These are phyloP conservation scores for Clonostachys solani DNA, from an alignment of 2,329 filamentous ascomycete species.

Conservation along the genomic window DNA sequence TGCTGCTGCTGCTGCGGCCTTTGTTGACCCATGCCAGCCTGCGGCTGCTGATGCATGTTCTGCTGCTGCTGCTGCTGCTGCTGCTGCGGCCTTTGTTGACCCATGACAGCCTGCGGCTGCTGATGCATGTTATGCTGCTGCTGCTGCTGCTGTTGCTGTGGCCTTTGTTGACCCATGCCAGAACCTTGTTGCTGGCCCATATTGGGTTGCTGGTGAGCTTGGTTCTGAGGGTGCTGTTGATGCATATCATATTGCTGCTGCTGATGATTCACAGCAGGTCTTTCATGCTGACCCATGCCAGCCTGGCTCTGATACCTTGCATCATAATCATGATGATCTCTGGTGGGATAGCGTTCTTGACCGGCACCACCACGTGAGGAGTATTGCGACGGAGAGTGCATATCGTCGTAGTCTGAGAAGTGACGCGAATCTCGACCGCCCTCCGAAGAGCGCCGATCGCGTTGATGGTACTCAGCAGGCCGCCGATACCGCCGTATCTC, in stretches of 20 bases:
- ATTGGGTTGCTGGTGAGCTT: background rate
- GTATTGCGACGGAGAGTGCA: too few species aligned
- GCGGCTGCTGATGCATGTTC: background rate
- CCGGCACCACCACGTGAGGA: too few species aligned
- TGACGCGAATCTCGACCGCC: too few species aligned
- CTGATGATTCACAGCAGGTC: background rate
- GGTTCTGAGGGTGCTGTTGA: too few species aligned
- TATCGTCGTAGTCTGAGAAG: too few species aligned
- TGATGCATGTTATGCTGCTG: background rate
- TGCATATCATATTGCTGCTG: background rate
- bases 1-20: background rate
- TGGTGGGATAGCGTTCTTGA: too few species aligned
- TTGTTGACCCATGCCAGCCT: background rate
- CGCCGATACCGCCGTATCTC: too few species aligned
- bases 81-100: background rate
- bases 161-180: background rate
- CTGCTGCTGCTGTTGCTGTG: background rate
- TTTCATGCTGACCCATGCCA: too few species aligned
- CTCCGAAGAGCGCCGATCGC: too few species aligned
- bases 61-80: background rate
- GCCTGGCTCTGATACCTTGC: too few species aligned
- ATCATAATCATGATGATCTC: too few species aligned
- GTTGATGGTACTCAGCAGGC: too few species aligned
- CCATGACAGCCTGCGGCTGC: background rate
- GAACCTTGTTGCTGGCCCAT: slow-evolving; percentile 1